Evolutionary conservation across 192 early-diverging fungal species (phyloP).

Genomic region (Rhizoclosmatium globosum): DNA sequence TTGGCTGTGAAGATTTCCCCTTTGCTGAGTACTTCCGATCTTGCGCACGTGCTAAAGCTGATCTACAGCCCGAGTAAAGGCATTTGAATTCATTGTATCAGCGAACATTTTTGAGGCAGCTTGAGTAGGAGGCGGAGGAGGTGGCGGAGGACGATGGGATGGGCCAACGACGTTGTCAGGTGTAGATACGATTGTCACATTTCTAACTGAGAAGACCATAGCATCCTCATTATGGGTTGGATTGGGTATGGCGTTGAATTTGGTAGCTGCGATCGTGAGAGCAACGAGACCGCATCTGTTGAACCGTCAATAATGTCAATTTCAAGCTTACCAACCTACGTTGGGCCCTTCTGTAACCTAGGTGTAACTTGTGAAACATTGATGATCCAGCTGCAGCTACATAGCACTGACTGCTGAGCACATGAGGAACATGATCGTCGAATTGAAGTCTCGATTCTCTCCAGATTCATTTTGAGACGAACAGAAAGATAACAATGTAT

Average conservation of each 20-base stretch:
- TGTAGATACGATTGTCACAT: neutral
- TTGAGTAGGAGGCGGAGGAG: neutral
- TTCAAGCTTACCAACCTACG: neutral
- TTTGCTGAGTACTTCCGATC: neutral
- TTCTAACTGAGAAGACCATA: too few relatives aligned
- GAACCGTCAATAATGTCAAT: neutral
- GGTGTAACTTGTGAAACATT: neutral
- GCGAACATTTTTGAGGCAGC: neutral
- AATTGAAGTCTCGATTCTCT: too few relatives aligned
- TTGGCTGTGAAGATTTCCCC: constrained; percentile 34
- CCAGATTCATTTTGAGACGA: neutral
- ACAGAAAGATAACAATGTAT: neutral
- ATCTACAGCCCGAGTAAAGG: neutral
- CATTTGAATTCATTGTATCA: neutral
- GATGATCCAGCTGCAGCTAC: neutral
- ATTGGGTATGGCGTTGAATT: neutral
- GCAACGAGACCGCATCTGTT: constrained; percentile 20
- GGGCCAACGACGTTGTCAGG: neutral
- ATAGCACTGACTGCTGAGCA: neutral
- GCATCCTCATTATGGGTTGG: neutral
- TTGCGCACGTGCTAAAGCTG: neutral
- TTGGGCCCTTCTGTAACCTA: constrained; percentile 3
- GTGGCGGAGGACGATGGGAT: neutral
- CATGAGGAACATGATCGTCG: too few relatives aligned
- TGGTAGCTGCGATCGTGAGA: neutral